Evolutionary conservation across 805 yeast species (phyloP).

Genomic region (Candida germanica): DNA sequence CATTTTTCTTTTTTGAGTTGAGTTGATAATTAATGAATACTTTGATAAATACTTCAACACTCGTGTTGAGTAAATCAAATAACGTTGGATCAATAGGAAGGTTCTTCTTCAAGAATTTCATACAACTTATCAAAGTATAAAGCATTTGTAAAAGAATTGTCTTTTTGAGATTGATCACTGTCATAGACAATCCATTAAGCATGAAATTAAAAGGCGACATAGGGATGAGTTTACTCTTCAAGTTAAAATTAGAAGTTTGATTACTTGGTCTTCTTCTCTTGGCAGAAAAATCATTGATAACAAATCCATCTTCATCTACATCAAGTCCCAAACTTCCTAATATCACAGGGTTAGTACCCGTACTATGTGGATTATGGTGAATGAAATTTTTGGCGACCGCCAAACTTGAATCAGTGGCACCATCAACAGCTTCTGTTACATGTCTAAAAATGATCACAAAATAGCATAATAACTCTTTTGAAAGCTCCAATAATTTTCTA

Average conservation of each 20-base stretch:
- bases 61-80: conserved; percentile 18
- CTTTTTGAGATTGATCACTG: conserved; percentile 42
- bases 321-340: conserved; percentile 38
- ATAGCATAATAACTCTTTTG: conserved; percentile 37
- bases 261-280: conserved; percentile 27
- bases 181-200: conserved; percentile 42
- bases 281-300: conserved; percentile 41
- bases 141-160: conserved; percentile 42
- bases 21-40: conserved; percentile 39
- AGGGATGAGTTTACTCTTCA: conserved; percentile 28
- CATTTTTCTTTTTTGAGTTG: conserved; percentile 16
- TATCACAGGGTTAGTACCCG: conserved; percentile 21
- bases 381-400: conserved; percentile 7
- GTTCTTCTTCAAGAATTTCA: conserved; percentile 31
- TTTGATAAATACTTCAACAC: conserved; percentile 33
- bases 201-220: conserved; percentile 39
- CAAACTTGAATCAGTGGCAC: conserved; percentile 1
- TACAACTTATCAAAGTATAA: conserved; percentile 38
- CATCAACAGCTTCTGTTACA: conserved; percentile 14
- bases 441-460: conserved; percentile 38
- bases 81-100: conserved; percentile 11
- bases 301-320: conserved; percentile 45
- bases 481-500: conserved; percentile 32
- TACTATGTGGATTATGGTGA: conserved; percentile 18
- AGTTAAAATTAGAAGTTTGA: conserved; percentile 7